phyloP scores from a whole-genome alignment of 768 basidiomycete genomes.

The Trametes villosa region DNA sequence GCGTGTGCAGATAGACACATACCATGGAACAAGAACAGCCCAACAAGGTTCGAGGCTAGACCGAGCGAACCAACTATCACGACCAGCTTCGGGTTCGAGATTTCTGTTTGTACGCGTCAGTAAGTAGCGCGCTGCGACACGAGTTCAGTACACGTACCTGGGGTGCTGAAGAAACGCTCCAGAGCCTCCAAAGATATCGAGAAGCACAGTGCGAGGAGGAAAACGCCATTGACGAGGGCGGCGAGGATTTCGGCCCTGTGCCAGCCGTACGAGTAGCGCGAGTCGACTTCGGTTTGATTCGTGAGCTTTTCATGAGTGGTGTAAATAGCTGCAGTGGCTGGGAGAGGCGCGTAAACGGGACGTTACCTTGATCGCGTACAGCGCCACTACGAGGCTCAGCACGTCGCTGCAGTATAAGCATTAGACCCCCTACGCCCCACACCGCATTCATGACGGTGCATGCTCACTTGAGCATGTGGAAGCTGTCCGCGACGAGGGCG shows the following conservation, averaged over 20 bases:
- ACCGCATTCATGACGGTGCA: background rate
- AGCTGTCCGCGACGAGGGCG: constrained; percentile 94
- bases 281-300: constrained; percentile 57
- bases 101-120: constrained; percentile 57
- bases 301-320: constrained; percentile 56
- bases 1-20: constrained; percentile 31
- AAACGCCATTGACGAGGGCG: constrained; percentile 94
- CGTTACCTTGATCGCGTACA: constrained; percentile 87
- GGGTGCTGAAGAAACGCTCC: constrained; percentile 83
- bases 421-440: constrained; percentile 3
- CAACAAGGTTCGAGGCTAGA: constrained; percentile 88
- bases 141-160: constrained; percentile 63
- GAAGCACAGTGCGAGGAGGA: constrained; percentile 95
- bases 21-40: constrained; percentile 96
- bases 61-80: constrained; percentile 91
- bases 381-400: constrained; percentile 90
- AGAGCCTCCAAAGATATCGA: constrained; percentile 93
- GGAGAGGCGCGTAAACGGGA: constrained; percentile 16
- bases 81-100: constrained; percentile 85
- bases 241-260: constrained; percentile 96
- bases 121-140: no score
- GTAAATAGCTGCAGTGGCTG: constrained; percentile 2
- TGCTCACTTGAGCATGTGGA: constrained; percentile 97
- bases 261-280: constrained; percentile 98
- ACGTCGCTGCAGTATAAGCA: constrained; percentile 73